Conservation (phyloP, 2,329 filamentous ascomycete species). For the Thielaviopsis populi region DNA sequence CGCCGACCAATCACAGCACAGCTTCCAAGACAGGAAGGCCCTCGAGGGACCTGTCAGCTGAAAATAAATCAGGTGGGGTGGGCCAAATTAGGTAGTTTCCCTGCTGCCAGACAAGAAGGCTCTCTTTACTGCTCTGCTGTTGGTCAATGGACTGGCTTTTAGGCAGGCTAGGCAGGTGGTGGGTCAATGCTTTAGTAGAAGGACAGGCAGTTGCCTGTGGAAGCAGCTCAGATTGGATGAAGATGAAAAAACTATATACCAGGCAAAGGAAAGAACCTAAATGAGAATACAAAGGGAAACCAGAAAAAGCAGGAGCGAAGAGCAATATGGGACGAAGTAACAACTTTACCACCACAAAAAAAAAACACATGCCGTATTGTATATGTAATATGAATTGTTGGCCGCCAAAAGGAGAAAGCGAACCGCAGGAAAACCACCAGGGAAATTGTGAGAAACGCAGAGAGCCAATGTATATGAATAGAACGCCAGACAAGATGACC, state of each 20-base stretch:
- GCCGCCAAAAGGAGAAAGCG: neutral
- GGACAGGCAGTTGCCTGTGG: no score
- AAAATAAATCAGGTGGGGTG: no score
- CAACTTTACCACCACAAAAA: neutral
- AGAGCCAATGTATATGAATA: neutral
- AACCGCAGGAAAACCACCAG: neutral
- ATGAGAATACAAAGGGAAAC: neutral
- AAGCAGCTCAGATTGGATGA: no score
- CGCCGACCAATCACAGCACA: neutral
- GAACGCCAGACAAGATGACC: neutral
- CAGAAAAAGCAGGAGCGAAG: neutral
- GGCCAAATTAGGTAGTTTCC: no score
- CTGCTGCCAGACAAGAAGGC: no score
- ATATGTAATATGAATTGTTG: neutral
- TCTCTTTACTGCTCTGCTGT: no score
- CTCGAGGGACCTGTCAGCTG: no score
- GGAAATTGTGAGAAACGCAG: neutral
- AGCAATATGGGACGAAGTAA: neutral
- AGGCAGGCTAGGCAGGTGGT: no score
- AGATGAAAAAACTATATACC: no score
- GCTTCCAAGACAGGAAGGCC: neutral
- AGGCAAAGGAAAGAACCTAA: neutral
- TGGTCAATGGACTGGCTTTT: no score
- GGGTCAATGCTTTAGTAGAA: no score
- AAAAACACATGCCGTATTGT: neutral